Evolutionary conservation across 352 stramenopile species (phyloP).

Genomic region (Aphanomyces astaci): DNA sequence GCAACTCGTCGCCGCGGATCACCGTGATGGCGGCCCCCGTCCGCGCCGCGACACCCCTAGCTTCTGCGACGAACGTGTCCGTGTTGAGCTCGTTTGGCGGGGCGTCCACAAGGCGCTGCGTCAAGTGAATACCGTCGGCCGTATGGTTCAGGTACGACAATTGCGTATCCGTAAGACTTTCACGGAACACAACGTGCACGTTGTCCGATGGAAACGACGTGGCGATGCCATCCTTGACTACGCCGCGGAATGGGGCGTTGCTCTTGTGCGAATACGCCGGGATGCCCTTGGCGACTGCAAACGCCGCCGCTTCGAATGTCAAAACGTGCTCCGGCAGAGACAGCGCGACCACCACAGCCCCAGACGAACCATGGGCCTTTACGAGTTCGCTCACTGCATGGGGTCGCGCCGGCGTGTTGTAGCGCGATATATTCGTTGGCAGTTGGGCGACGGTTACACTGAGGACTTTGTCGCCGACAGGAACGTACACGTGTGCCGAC

Average conservation of each 20-base stretch:
- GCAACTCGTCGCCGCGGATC: constrained; percentile 88
- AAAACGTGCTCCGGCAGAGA: constrained; percentile 41
- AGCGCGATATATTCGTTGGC: constrained; percentile 50
- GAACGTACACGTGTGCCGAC: constrained; percentile 15
- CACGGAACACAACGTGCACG: constrained; percentile 46
- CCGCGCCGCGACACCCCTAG: constrained; percentile 41
- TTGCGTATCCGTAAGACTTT: constrained; percentile 28
- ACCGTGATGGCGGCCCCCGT: constrained; percentile 58
- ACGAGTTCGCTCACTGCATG: constrained; percentile 64
- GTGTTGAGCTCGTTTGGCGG: constrained; percentile 87
- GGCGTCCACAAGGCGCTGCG: constrained; percentile 81
- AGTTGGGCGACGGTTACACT: constrained; percentile 25
- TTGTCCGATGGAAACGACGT: constrained; percentile 31
- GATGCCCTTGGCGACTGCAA: constrained; percentile 41
- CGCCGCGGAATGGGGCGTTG: constrained; percentile 28
- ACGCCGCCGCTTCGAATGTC: constrained; percentile 46
- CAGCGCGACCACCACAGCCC: constrained; percentile 42
- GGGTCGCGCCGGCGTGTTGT: constrained; percentile 63
- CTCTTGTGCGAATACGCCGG: constrained; percentile 51
- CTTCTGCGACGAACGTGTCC: constrained; percentile 81
- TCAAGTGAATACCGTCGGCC: constrained; percentile 77
- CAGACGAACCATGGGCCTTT: constrained; percentile 31
- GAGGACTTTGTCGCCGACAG: not conserved
- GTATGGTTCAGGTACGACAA: constrained; percentile 45
- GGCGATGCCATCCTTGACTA: constrained; percentile 27